Evolutionary conservation across 1,139 yeast species (phyloP), one percentile per base, ranked within the genome.

Genomic region (Debaryomyces sp.): DNA sequence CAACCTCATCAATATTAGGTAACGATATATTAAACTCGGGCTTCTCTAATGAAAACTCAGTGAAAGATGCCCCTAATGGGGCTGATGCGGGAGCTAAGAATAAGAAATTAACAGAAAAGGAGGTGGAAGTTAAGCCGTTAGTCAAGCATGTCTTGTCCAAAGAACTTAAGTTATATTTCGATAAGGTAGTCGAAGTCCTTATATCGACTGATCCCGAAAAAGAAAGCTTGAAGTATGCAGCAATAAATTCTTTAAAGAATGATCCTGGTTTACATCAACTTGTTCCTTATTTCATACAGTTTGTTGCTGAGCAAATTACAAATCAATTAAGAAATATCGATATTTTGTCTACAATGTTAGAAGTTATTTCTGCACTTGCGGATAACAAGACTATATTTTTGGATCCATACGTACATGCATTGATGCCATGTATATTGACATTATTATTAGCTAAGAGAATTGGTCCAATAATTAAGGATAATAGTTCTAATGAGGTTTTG

Each of bases 201-300:
- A 68, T 84, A 9, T 77, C 87, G 4, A 78, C 81, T 13, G 81
- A 80, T 18, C 75, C 81, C 0, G 83, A 80, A 47, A 80, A 82
- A 55, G 90, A 83, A 49, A 72, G 74, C 47, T 70, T 89, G 61
- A 82, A 82, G 56, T 80, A 80, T 40, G 96, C 97, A 0, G 97
- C 97, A 1, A 73, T 94, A 47, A 85, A 86, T 40, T 87, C 96
- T 12, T 75, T 94, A 52, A 82, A 89, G 51, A 85, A 88, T 41
- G 99, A 95, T 62, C 97, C 98, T 1, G 99, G 99, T 30, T 74
- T 95, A 51, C 99, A 95, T 71, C 99, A 95, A 67, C 73, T 95
- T 47, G 95, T 95, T 6, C 99, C 99, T 2, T 95, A 95, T 64
- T 89, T 95, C 59, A 91, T 94, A 47, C 98, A 94, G 63, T 92